Conservation (phyloP, 257 asterid species). For the Voacanga thouarsii region DNA sequence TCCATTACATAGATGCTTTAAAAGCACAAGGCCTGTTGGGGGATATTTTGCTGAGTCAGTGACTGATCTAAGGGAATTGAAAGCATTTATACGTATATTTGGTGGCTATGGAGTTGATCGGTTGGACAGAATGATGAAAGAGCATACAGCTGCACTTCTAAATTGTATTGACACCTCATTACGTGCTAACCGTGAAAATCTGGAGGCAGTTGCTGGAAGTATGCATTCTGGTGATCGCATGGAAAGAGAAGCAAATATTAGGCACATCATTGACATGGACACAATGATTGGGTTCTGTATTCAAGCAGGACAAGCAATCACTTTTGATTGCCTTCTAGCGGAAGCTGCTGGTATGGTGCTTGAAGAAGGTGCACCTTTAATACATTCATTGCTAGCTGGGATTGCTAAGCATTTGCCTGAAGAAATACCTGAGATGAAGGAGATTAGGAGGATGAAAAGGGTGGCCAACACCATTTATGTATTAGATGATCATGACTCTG, state of each 20-base stretch:
- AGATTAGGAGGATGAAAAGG: constrained; percentile 83
- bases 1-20: constrained; percentile 85
- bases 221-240: constrained; percentile 85
- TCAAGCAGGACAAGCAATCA: constrained; percentile 94
- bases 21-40: constrained; percentile 95
- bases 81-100: constrained; percentile 80
- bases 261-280: constrained; percentile 93
- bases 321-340: constrained; percentile 77
- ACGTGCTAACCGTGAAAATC: constrained; percentile 87
- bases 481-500: constrained; percentile 72
- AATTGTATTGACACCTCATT: constrained; percentile 91
- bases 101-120: constrained; percentile 97
- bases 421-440: constrained; percentile 86
- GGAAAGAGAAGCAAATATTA: constrained; percentile 72
- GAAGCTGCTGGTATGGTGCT: constrained; percentile 84
- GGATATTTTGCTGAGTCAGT: constrained; percentile 93
- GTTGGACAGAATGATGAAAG: constrained; percentile 85
- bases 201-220: constrained; percentile 90
- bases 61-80: constrained; percentile 68
- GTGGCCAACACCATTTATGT: constrained; percentile 71
- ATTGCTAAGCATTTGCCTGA: constrained; percentile 74
- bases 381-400: constrained; percentile 78
- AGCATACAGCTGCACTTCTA: constrained; percentile 91
- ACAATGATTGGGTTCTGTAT: constrained; percentile 89
- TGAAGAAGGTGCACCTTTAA: constrained; percentile 89